Base-by-base conservation (phyloP, 1,284 basidiomycete genomes). In the Melampsora americana region DNA sequence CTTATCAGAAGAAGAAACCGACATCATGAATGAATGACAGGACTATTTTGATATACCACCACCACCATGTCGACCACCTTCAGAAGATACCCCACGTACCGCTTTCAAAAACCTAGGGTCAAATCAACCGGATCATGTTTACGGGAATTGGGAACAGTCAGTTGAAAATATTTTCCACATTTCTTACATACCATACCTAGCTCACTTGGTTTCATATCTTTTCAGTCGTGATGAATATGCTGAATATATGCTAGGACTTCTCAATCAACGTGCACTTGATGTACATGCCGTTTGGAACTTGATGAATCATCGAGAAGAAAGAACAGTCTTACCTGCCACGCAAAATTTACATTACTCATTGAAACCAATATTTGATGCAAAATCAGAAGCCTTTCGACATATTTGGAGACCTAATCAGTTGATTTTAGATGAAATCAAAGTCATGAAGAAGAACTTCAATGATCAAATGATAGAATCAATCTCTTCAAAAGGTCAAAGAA, bases 11-110 rank as follows among this genome's bases (percentile, higher is more conserved):
- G 53, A 28, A n/a, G 26, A 56, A n/a, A 1, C 6, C 6, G 9
- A 16, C 20, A 56, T 28, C 4, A 56, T 5, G 26, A n/a, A 28
- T 53, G 6, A 23, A 56, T 9, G 20, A 23, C 18, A 56, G 53
- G 53, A 56, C 26, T 56, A 23, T 56, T 56, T 56, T n/a, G 53
- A 56, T 28, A 56, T 56, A 28, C 53, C 53, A 56, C 53, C 53
- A 56, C 26, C n/a, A 28, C 20, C 53, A 14, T 56, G 53, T 56
- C 53, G 26, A 28, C 53, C 53, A 56, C 53, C 53, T 6, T 14
- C 53, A 12, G 14, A 56, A 56, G 26, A 23, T 1, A 56, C 26
- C 6, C n/a, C 20, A 56, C 20, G 53, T n/a, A n/a, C 53, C 20
- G n/a, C 5, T 5, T 56, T 14, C 12, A n/a, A 56, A 14, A 56